Conservation (phyloP, 1,284 basidiomycete genomes). For the Puccinia brachypodii region DNA sequence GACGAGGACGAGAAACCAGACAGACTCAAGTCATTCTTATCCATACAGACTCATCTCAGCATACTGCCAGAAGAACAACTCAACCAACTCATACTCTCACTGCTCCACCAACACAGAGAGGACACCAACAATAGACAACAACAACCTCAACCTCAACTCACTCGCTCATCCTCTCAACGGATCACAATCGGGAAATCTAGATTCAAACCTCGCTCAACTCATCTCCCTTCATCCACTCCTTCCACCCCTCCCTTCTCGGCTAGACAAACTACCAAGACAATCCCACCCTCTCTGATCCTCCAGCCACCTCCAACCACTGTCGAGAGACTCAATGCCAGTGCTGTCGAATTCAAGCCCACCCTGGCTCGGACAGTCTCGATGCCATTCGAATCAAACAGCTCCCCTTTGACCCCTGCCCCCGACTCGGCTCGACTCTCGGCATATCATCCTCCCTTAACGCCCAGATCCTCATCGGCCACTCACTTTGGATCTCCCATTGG, state of each 20-base stretch:
- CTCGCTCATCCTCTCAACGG: background rate
- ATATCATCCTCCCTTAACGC: background rate
- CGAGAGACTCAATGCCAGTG: slow-evolving; percentile 22
- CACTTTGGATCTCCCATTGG: background rate
- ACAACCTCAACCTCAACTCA: background rate
- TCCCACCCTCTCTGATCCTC: background rate
- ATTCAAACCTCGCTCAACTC: background rate
- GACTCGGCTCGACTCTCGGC: background rate
- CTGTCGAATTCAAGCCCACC: slow-evolving; percentile 28
- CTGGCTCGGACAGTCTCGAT: background rate
- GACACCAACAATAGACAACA: background rate
- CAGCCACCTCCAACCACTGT: background rate
- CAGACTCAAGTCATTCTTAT: background rate
- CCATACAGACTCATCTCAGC: background rate
- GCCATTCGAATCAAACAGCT: background rate
- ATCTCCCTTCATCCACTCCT: background rate
- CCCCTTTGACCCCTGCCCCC: background rate
- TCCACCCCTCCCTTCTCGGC: background rate
- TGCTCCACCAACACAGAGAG: background rate
- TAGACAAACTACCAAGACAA: background rate
- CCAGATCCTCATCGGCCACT: background rate
- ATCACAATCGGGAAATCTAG: background rate
- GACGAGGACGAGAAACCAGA: background rate
- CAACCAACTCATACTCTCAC: slow-evolving; percentile 2
- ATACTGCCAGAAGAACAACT: background rate